These are phyloP conservation scores for Leishmania lainsoni DNA, from an alignment of 208 protist species.

Conservation along the genomic window DNA sequence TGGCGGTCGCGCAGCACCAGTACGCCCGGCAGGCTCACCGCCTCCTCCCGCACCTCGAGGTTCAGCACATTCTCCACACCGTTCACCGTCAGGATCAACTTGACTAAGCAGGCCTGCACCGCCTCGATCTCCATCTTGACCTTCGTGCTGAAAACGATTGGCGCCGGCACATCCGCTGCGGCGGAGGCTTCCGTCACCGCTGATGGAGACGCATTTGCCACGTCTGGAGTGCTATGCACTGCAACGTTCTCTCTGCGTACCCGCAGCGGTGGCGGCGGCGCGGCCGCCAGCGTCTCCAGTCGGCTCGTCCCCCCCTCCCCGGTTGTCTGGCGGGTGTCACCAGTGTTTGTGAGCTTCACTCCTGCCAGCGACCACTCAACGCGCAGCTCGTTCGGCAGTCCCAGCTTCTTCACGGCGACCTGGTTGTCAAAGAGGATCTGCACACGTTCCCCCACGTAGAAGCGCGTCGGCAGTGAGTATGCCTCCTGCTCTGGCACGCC, in stretches of 20 bases:
- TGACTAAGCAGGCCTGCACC: slow-evolving; percentile 30
- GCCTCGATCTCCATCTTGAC: slow-evolving; percentile 46
- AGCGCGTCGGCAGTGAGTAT: slow-evolving; percentile 50
- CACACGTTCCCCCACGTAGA: slow-evolving; percentile 67
- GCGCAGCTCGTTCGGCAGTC: slow-evolving; percentile 7
- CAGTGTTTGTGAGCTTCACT: slow-evolving; percentile 4
- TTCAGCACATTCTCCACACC: slow-evolving; percentile 50
- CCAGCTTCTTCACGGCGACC: slow-evolving; percentile 31
- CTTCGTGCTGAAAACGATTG: slow-evolving; percentile 16
- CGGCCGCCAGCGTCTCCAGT: slow-evolving; percentile 16
- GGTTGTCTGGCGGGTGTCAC: not conserved
- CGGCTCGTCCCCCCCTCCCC: not conserved
- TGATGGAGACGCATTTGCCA: not conserved
- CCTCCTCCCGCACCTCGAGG: slow-evolving; percentile 53
- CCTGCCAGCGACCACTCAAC: slow-evolving; percentile 17
- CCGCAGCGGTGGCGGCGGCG: slow-evolving; percentile 21
- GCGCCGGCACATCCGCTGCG: not conserved
- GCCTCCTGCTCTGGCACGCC: slow-evolving; percentile 58
- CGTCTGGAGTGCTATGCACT: slow-evolving; percentile 5
- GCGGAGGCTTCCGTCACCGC: not conserved
- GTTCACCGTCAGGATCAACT: slow-evolving; percentile 53
- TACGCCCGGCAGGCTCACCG: slow-evolving; percentile 57
- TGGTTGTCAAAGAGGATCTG: slow-evolving; percentile 62
- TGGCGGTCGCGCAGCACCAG: slow-evolving; percentile 65
- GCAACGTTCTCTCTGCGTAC: slow-evolving; percentile 18